These are phyloP conservation scores for Triangularia setosa DNA, from an alignment of 2,329 filamentous ascomycete species.

Conservation along the genomic window DNA sequence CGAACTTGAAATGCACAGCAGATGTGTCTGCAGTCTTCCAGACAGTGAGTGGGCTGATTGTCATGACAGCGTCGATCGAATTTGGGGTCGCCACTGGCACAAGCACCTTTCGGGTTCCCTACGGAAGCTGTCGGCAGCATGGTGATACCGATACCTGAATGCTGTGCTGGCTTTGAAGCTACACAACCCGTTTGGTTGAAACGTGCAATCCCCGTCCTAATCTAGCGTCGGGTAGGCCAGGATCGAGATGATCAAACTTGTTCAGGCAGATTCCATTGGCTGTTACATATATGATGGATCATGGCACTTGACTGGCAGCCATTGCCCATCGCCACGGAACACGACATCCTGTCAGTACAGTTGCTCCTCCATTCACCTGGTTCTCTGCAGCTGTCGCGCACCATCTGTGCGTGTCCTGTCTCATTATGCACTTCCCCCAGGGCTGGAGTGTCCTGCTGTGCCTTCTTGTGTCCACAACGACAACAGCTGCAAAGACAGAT, in stretches of 20 bases:
- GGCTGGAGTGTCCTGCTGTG: constrained; percentile 3
- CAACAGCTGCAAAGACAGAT: not conserved
- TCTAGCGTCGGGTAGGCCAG: not conserved
- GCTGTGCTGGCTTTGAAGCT: not conserved
- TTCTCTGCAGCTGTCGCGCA: not conserved
- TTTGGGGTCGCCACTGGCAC: not conserved
- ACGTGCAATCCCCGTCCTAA: not conserved
- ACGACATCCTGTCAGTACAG: not conserved
- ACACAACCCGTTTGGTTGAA: not conserved
- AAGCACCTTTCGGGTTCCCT: not conserved
- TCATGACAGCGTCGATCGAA: not conserved
- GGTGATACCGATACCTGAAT: not conserved
- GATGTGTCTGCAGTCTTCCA: not conserved
- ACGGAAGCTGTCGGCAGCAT: not conserved
- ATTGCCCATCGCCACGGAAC: not conserved
- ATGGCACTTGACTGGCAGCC: not conserved
- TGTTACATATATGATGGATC: not conserved
- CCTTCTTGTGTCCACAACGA: not conserved
- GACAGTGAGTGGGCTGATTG: not conserved
- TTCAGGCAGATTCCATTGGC: not conserved
- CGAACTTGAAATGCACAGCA: not conserved
- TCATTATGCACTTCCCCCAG: not conserved
- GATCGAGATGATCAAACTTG: not conserved
- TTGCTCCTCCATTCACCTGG: not conserved
- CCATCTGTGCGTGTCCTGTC: not conserved